Percentiles rank a stretch among this genome's conserved stretches.
Evolutionary conservation across 2,329 filamentous ascomycete genomes (phyloP).

Genomic region (Davidsoniella australis): DNA sequence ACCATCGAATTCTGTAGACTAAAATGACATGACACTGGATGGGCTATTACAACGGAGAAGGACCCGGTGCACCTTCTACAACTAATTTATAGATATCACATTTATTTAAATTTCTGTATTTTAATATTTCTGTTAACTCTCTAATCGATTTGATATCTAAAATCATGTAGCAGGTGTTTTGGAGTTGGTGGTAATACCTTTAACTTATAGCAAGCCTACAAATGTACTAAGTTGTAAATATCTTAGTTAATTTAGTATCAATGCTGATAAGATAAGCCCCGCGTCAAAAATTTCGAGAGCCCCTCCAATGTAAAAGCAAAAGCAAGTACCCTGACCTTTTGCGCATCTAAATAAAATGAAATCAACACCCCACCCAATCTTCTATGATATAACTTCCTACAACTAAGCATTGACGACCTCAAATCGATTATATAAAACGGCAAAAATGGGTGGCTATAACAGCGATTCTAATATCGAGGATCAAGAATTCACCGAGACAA

Average conservation of each 20-base stretch:
- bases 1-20: slow-evolving; percentile 11
- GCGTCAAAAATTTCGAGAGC: slow-evolving; percentile 24
- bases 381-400: not conserved
- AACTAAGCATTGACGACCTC: not conserved
- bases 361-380: not conserved
- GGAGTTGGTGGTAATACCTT: too few relatives aligned
- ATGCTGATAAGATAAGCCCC: slow-evolving; percentile 19
- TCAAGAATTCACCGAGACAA: slow-evolving; percentile 59
- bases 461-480: slow-evolving; percentile 64
- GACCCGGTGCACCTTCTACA: slow-evolving; percentile 1
- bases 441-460: slow-evolving; percentile 58
- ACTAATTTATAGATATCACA: slow-evolving; percentile 7
- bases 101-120: not conserved
- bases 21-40: slow-evolving; percentile 12
- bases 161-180: too few relatives aligned
- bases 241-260: not conserved
- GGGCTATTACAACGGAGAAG: slow-evolving; percentile 4
- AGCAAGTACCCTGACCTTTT: not conserved
- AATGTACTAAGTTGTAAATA: too few relatives aligned
- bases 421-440: not conserved
- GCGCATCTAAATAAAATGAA: not conserved
- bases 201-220: too few relatives aligned
- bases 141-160: too few relatives aligned
- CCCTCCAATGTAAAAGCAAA: slow-evolving; percentile 21
- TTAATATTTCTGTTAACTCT: too few relatives aligned